Conservation (phyloP, 257 asterid species). For the Solanum dulcamara region DNA sequence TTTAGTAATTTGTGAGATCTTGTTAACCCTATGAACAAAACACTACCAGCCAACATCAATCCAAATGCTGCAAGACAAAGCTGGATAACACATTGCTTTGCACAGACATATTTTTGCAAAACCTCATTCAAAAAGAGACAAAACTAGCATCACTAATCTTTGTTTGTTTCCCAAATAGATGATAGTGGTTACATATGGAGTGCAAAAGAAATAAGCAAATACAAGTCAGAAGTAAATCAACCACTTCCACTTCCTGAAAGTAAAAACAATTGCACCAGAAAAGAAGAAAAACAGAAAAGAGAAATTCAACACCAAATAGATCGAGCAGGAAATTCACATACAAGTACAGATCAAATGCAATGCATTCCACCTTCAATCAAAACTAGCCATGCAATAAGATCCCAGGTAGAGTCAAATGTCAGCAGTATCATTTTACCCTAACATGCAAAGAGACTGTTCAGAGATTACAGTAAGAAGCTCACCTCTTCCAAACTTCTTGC, state of each 20-base stretch:
- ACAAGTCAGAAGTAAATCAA: not conserved
- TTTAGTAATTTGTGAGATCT: not conserved
- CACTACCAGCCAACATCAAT: not conserved
- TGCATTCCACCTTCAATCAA: not conserved
- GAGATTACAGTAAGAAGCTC: not conserved
- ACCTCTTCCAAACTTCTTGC: conserved; percentile 97
- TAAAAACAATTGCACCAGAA: not conserved
- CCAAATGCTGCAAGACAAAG: not conserved
- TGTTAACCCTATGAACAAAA: not conserved
- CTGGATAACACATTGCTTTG: not conserved
- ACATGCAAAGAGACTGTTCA: not conserved
- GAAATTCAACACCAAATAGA: not conserved
- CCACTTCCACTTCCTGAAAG: not conserved
- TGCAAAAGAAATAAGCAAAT: not conserved
- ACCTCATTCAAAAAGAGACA: not conserved
- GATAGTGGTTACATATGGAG: not conserved
- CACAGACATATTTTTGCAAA: not conserved
- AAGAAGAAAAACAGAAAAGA: not conserved
- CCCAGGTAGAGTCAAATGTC: not conserved
- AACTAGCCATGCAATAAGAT: not conserved
- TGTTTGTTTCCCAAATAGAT: not conserved
- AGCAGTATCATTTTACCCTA: not conserved
- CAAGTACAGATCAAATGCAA: not conserved
- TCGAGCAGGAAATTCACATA: not conserved
- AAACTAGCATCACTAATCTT: not conserved